Evolutionary conservation across 352 stramenopile species (phyloP).

Genomic region (Phytophthora podocarpi): DNA sequence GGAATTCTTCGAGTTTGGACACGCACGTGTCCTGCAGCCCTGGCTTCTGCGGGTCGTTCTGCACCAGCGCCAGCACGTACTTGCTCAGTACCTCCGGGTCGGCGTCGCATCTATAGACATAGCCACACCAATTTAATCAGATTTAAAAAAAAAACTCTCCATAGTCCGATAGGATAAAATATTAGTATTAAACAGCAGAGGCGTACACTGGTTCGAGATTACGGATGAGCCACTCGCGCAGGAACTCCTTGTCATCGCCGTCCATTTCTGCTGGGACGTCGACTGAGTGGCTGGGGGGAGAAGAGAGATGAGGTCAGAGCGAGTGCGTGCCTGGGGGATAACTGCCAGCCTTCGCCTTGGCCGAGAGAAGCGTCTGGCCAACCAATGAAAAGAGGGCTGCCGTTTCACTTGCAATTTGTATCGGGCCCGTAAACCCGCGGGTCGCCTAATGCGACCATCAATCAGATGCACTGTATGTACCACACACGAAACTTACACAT

Average conservation of each 20-base stretch:
- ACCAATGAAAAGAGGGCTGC: conserved; percentile 28
- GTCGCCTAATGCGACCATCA: neutral
- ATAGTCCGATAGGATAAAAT: no score
- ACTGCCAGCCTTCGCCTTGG: conserved; percentile 11
- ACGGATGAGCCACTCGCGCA: conserved; percentile 88
- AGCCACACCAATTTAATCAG: neutral
- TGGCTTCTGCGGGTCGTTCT: conserved; percentile 79
- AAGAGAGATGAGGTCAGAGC: neutral
- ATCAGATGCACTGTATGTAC: conserved; percentile 6
- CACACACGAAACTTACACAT: conserved; percentile 3
- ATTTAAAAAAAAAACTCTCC: neutral
- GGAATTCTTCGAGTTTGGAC: conserved; percentile 84
- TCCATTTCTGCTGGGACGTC: conserved; percentile 53
- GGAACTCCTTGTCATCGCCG: conserved; percentile 73
- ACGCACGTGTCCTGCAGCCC: conserved; percentile 75
- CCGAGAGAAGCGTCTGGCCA: conserved; percentile 27
- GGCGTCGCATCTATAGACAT: conserved; percentile 67
- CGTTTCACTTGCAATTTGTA: conserved; percentile 17
- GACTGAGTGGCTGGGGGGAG: conserved; percentile 3
- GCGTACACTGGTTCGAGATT: conserved; percentile 86
- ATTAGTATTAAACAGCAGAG: neutral
- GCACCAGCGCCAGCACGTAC: conserved; percentile 85
- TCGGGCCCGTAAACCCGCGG: conserved; percentile 4
- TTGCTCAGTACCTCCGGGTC: conserved; percentile 89
- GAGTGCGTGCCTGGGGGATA: conserved; percentile 13